phyloP scores from a whole-genome alignment of 2,329 filamentous ascomycete species.

The Sporothrix euskadiensis region DNA sequence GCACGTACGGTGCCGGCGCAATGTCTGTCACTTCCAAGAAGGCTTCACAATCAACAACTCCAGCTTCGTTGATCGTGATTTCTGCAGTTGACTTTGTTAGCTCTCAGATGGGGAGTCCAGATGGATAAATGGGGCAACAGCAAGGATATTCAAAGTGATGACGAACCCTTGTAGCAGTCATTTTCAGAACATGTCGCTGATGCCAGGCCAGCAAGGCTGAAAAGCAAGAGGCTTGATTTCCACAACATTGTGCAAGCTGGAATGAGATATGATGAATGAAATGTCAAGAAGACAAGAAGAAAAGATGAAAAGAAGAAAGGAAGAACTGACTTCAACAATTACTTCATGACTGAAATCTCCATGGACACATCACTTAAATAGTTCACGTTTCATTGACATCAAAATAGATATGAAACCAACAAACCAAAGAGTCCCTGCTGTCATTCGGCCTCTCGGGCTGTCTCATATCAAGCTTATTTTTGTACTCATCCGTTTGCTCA shows the following conservation, averaged over 20 bases:
- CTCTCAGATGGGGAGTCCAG: background rate
- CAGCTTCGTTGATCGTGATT: background rate
- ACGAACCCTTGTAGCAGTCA: slow-evolving; percentile 10
- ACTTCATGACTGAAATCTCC: background rate
- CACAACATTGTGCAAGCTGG: background rate
- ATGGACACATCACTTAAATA: background rate
- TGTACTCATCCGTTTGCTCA: background rate
- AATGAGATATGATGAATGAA: background rate
- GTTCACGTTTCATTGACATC: background rate
- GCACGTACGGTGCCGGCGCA: background rate
- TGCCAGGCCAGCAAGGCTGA: background rate
- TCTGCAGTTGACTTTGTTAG: background rate
- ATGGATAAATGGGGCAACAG: no score
- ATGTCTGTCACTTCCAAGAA: slow-evolving; percentile 1
- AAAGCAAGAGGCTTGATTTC: background rate
- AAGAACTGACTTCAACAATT: background rate
- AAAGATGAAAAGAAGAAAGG: no score
- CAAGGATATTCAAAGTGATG: background rate
- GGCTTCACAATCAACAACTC: slow-evolving; percentile 11
- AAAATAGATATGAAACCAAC: background rate
- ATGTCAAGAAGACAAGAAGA: background rate
- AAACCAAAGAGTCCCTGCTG: background rate
- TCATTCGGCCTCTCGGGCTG: background rate
- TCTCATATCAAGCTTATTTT: slow-evolving; percentile 10
- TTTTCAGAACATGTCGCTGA: background rate